phyloP scores from a whole-genome alignment of 805 yeast genomes.

The Saccharomycopsis sp. region DNA sequence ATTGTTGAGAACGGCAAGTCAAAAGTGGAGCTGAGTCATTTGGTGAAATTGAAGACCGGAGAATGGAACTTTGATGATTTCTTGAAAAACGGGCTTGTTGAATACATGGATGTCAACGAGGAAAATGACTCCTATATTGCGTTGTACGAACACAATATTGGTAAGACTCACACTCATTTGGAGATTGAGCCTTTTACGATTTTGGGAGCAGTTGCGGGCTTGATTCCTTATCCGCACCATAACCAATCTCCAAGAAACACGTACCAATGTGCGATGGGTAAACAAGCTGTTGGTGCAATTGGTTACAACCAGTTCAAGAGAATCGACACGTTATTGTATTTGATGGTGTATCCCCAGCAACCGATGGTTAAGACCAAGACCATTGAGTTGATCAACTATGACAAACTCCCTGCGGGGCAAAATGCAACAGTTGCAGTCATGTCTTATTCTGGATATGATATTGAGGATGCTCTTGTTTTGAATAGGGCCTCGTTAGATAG shows the following conservation, averaged over 20 bases:
- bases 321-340: slow-evolving; percentile 84
- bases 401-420: slow-evolving; percentile 96
- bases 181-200: slow-evolving; percentile 95
- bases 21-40: slow-evolving; percentile 63
- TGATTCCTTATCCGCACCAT: slow-evolving; percentile 88
- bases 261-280: slow-evolving; percentile 95
- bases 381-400: slow-evolving; percentile 89
- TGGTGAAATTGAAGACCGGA: slow-evolving; percentile 53
- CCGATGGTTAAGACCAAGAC: slow-evolving; percentile 99
- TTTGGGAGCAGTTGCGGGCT: slow-evolving; percentile 86
- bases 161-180: slow-evolving; percentile 63
- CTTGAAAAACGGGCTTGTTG: slow-evolving; percentile 76
- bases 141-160: slow-evolving; percentile 58
- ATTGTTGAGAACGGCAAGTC: slow-evolving; percentile 65
- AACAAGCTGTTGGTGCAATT: slow-evolving; percentile 99
- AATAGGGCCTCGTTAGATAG: slow-evolving; percentile 91
- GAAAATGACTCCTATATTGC: slow-evolving; percentile 94
- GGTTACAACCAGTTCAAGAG: slow-evolving; percentile 94
- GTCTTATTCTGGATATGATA: slow-evolving; percentile 99
- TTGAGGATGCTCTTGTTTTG: slow-evolving; percentile 94
- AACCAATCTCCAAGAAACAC: slow-evolving; percentile 90
- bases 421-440: slow-evolving; percentile 98
- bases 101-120: slow-evolving; percentile 93
- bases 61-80: slow-evolving; percentile 87
- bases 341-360: slow-evolving; percentile 98